Evolutionary conservation across 2,329 filamentous ascomycete species (phyloP).

Genomic region (Pestalotiopsis sp.): DNA sequence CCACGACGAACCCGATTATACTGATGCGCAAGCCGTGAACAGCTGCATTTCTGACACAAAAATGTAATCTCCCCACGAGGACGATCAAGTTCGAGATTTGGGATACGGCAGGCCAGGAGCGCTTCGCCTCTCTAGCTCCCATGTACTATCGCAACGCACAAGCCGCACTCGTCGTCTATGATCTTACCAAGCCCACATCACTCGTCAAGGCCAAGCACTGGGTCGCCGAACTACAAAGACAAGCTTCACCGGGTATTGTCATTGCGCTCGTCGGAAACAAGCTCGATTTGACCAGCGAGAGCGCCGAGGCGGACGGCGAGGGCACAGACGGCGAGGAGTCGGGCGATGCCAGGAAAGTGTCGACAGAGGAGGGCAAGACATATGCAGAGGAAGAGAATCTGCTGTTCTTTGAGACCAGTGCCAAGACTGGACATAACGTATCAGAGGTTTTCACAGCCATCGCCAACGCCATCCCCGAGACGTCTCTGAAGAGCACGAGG

Average conservation of each 20-base stretch:
- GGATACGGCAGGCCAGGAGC: slow-evolving; percentile 97
- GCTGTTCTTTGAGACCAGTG: slow-evolving; percentile 96
- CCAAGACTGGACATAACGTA: slow-evolving; percentile 94
- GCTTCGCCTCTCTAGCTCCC: slow-evolving; percentile 91
- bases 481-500: slow-evolving; percentile 85
- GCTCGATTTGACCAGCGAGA: slow-evolving; percentile 78
- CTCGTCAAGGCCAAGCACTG: slow-evolving; percentile 98
- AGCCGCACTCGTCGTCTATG: slow-evolving; percentile 96
- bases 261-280: slow-evolving; percentile 98
- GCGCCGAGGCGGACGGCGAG: slow-evolving; percentile 49
- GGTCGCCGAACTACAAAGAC: slow-evolving; percentile 95
- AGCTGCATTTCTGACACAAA: slow-evolving; percentile 98
- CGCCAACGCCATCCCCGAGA: slow-evolving; percentile 96
- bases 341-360: slow-evolving; percentile 81
- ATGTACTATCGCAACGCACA: slow-evolving; percentile 99
- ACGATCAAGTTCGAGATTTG: slow-evolving; percentile 96
- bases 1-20: neutral
- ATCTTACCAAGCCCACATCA: slow-evolving; percentile 93
- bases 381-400: slow-evolving; percentile 95
- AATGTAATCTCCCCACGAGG: slow-evolving; percentile 91
- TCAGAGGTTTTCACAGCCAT: slow-evolving; percentile 97
- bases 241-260: slow-evolving; percentile 93
- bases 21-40: slow-evolving; percentile 6
- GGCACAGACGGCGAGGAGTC: slow-evolving; percentile 55
- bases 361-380: slow-evolving; percentile 84